Base-by-base conservation (phyloP, 306 rosid genomes). In the Rosa multiflora region DNA sequence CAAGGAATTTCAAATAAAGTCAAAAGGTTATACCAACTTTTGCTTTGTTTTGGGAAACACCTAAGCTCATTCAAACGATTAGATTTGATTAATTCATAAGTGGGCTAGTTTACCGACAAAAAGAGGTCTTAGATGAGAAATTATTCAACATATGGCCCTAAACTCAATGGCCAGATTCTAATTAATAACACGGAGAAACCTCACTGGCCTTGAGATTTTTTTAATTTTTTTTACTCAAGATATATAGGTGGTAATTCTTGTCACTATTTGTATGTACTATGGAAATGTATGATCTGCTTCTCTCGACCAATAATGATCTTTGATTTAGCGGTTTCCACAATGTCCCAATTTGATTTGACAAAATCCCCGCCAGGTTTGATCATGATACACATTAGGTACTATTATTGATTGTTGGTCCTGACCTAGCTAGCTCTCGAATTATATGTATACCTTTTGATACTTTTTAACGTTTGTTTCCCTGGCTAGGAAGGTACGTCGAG, bases 1-100 rank as follows among this genome's bases (percentile, higher is more conserved):
- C 44, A 26, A 61, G 43, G 20, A 46, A 43, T 18, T 70, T 61
- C 48, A 29, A 55, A 73, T 56, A 73, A 63, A 73, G 78, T 79
- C 56, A 72, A 79, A 79, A 63, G 40, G 66, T 23, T 42, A 53
- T 59, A 58, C 35, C 48, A 73, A 78, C 76, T 46, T 73, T 77
- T 68, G 46, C 78, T 67, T 76, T 51, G 63, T 71, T 82, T 63
- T 62, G 44, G 43, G 76, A 80, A 55, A 64, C 32, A 53, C 58
- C 44, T 46, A 37, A 56, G n/a, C 43, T 61, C 67, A 61, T 61
- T 26, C 67, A 61, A 61, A 26, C 40, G 35, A 78, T 21, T 14
- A 15, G 13, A 70, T 70, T 76, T 76, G 51, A 69, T 56, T 29
- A 62, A 72, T 61, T 52, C 14, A 8, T 40, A 40, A 51, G 18